These are phyloP conservation scores for Phaffomyces opuntiae DNA, from an alignment of 805 yeast genomes.

Conservation along the genomic window DNA sequence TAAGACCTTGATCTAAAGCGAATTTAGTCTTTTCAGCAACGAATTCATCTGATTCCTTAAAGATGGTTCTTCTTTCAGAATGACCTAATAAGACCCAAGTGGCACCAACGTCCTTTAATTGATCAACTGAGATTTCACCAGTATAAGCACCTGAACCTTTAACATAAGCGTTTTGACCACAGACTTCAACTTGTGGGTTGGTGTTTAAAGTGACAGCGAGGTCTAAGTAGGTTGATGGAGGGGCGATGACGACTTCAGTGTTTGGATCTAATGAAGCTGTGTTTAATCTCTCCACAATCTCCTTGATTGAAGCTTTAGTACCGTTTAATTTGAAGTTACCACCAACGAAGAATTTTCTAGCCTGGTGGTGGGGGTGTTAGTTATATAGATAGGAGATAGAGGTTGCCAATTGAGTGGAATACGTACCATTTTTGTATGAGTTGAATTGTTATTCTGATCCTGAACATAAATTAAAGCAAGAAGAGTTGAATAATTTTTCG, in stretches of 20 bases:
- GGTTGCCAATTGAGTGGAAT: background rate
- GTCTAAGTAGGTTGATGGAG: conserved; percentile 89
- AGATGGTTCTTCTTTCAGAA: conserved; percentile 95
- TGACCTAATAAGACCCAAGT: conserved; percentile 96
- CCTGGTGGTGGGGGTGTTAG: conserved; percentile 27
- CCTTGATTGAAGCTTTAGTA: conserved; percentile 73
- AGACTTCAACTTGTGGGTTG: conserved; percentile 67
- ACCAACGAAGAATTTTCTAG: conserved; percentile 94
- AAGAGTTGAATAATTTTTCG: no score
- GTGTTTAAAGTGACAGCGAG: conserved; percentile 64
- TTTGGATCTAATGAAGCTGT: conserved; percentile 63
- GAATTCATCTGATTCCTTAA: conserved; percentile 84
- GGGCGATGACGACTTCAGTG: conserved; percentile 92
- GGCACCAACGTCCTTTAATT: conserved; percentile 86
- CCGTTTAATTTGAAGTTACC: conserved; percentile 99
- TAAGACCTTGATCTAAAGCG: conserved; percentile 83
- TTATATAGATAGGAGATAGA: background rate
- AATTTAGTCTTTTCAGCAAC: conserved; percentile 92
- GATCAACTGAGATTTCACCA: conserved; percentile 89
- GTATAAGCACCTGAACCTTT: conserved; percentile 96
- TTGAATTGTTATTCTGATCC: no score
- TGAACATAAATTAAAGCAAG: no score
- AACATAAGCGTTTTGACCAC: conserved; percentile 87
- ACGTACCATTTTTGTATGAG: background rate
- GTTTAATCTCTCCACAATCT: conserved; percentile 81